Conservation (phyloP, 805 yeast species). For the Candida ponderosae region DNA sequence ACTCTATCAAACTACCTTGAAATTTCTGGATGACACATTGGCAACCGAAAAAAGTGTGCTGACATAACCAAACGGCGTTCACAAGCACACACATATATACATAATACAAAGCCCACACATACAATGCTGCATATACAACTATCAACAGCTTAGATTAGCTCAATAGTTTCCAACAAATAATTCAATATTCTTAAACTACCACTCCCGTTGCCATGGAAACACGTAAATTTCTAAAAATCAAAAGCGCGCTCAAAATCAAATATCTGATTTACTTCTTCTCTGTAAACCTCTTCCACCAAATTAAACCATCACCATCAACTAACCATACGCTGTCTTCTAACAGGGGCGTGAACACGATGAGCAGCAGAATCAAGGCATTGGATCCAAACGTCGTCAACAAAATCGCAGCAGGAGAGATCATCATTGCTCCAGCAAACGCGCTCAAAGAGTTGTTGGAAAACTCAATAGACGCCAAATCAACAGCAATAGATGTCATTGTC, state of each 20-base stretch:
- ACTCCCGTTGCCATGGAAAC: too few species aligned
- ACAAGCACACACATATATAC: too few species aligned
- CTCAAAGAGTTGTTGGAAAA: conserved; percentile 89
- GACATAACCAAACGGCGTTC: too few species aligned
- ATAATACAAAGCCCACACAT: too few species aligned
- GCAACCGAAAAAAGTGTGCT: background rate
- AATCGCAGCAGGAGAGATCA: conserved; percentile 97
- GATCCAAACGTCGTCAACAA: conserved; percentile 72
- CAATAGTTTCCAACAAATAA: too few species aligned
- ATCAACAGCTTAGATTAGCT: too few species aligned
- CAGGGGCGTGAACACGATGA: conserved; percentile 1
- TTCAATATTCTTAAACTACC: too few species aligned
- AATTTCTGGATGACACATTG: conserved; percentile 23
- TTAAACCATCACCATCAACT: conserved; percentile 2
- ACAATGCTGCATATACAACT: too few species aligned
- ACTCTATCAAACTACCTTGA: conserved; percentile 73
- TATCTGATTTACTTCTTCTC: too few species aligned
- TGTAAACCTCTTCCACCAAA: too few species aligned
- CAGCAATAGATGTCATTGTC: conserved; percentile 68
- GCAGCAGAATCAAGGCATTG: conserved; percentile 25
- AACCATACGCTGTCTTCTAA: background rate
- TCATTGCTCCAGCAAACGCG: conserved; percentile 90
- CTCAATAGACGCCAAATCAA: conserved; percentile 78
- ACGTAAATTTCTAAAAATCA: too few species aligned
- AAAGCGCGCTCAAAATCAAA: too few species aligned